phyloP scores from a whole-genome alignment of 2,329 filamentous ascomycete species.

The Raffaelea deltoideospora region DNA sequence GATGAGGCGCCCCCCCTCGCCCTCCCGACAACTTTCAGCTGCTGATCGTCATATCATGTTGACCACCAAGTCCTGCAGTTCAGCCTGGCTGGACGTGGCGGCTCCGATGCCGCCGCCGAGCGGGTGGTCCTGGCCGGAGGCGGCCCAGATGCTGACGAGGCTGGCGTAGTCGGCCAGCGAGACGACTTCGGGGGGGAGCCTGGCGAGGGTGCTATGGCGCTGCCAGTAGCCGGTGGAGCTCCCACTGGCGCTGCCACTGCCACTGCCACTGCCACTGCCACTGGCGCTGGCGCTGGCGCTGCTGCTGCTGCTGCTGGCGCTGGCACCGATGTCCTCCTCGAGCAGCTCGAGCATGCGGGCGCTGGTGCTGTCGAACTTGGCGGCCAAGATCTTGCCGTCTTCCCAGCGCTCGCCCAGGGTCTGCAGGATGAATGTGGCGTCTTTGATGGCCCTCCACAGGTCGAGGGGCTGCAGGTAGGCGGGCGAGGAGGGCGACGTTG shows the following conservation, averaged over 20 bases:
- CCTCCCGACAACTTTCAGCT: too few relatives aligned
- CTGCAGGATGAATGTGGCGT: constrained; percentile 10
- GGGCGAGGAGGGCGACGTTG: not conserved
- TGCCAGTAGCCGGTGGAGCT: too few relatives aligned
- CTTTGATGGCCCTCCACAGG: constrained; percentile 12
- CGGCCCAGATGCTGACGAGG: constrained; percentile 10
- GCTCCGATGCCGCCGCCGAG: not conserved
- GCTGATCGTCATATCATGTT: constrained; percentile 5
- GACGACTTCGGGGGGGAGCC: constrained; percentile 8
- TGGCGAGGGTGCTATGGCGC: not conserved
- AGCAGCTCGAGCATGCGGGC: constrained; percentile 7
- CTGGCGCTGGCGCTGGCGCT: too few relatives aligned
- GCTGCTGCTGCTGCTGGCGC: too few relatives aligned
- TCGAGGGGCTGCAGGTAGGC: constrained; percentile 3
- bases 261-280: too few relatives aligned
- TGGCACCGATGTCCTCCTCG: not conserved
- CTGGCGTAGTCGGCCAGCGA: constrained; percentile 9
- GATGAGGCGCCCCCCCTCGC: too few relatives aligned
- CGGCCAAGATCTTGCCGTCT: constrained; percentile 10
- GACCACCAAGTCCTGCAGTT: constrained; percentile 4
- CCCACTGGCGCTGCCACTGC: too few relatives aligned
- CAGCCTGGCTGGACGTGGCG: not conserved
- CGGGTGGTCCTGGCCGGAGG: not conserved
- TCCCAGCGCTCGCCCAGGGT: constrained; percentile 12
- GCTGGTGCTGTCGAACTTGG: constrained; percentile 8